Percentiles rank a stretch among this genome's conserved stretches.
Conservation (phyloP, 2,329 filamentous ascomycete species). For the Stagonosporopsis vannaccii region DNA sequence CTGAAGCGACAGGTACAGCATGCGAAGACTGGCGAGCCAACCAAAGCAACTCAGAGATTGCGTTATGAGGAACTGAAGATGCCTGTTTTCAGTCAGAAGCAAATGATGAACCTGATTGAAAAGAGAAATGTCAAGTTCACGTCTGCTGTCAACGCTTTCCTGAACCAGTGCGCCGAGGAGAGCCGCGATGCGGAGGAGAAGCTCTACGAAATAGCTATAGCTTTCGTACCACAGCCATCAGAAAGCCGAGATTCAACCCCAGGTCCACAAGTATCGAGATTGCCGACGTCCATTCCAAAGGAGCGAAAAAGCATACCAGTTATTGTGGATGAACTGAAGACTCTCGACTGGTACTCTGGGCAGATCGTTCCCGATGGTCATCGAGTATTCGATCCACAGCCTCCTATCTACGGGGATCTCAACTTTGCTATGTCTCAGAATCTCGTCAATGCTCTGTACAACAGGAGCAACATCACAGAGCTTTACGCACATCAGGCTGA, state of each 20-base stretch:
- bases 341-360: slow-evolving; percentile 83
- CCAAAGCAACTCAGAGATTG: slow-evolving; percentile 71
- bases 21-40: slow-evolving; percentile 76
- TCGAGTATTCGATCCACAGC: slow-evolving; percentile 86
- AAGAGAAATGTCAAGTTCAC: slow-evolving; percentile 86
- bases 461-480: slow-evolving; percentile 82
- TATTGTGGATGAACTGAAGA: slow-evolving; percentile 84
- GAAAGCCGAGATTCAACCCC: slow-evolving; percentile 54
- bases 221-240: slow-evolving; percentile 69
- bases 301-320: slow-evolving; percentile 82
- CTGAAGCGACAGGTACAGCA: slow-evolving; percentile 79
- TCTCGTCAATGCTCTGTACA: slow-evolving; percentile 95
- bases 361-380: slow-evolving; percentile 95
- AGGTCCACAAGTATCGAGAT: slow-evolving; percentile 51
- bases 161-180: slow-evolving; percentile 74
- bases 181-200: slow-evolving; percentile 71
- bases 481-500: slow-evolving; percentile 93
- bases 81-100: slow-evolving; percentile 91
- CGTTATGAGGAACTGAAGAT: slow-evolving; percentile 84
- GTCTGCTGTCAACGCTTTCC: slow-evolving; percentile 76
- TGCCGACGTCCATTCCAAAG: slow-evolving; percentile 77
- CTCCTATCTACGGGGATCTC: slow-evolving; percentile 81
- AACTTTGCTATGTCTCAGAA: slow-evolving; percentile 87
- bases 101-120: slow-evolving; percentile 88
- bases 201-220: slow-evolving; percentile 66